Evolutionary conservation across 2,329 filamentous ascomycete species (phyloP), one percentile per base, ranked within the genome.

Genomic region (Rhytidhysteron rufulum): DNA sequence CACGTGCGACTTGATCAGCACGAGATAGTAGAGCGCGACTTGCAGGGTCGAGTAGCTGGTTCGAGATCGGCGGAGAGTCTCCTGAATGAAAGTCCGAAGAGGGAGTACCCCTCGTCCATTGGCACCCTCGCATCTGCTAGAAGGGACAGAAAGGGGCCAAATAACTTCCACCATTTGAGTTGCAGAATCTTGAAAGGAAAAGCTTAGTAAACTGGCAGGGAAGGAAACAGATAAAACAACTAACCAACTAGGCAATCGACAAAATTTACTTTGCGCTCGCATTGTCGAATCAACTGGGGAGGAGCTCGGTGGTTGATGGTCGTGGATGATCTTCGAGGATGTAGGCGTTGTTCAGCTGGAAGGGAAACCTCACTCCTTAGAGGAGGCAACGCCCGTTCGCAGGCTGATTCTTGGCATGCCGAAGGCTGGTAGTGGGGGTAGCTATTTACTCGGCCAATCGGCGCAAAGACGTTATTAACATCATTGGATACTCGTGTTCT

Each of bases 211-310:
- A 31, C 11, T 18, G 19, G 22, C 31, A 37, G 30, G 49, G 53
- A 50, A 48, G 46, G 57, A 62, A 55, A 65, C 76, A 49, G 47
- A 43, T 39, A 42, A 45, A 43, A 43, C 41, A 47, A 67, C 91
- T 88, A 88, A 96, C 91, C 91, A 74, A 96, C 90, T 67, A 96
- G 87, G 68, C 84, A 93, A 69, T 96, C 90, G 69, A 97, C 91
- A 63, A 97, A 96, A 69, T 86, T 90, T 63, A 88, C 80, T 75
- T 95, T 95, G 63, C 90, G 86, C 70, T 96, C 89, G 60, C 82
- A 81, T 73, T 96, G 90, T 58, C 90, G 85, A 49, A 90, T 77
- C 50, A 96, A 78, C 43, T 84, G 71, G 36, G 91, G 88, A 55
- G 86, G 85, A 55, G 78, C 76, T 54, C 78, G 78, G 51, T 79